Base-by-base conservation (phyloP, 768 basidiomycete genomes). In the Lentinus brumalis region DNA sequence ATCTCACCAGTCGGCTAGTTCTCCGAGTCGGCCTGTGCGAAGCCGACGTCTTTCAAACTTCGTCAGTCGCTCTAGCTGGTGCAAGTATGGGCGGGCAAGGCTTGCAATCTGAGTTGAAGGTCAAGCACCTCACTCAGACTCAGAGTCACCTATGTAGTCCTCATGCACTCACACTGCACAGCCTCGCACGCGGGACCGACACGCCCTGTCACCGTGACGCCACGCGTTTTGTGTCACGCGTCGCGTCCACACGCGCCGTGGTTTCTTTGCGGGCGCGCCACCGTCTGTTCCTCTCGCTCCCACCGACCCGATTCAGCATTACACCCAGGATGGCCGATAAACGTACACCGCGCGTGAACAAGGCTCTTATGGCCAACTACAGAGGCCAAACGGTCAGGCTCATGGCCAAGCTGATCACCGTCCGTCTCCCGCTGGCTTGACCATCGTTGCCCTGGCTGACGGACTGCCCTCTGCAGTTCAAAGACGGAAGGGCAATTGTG, bases 401-500 rank as follows among this genome's bases (percentile, higher is more conserved):
- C 10, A 63, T 62, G 21, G 59, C 53, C 16, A 62, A 67, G 50
- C 15, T 59, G 6, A 31, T 61, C 18, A 56, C 38, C 26, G 67
- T 65, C 29, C 35, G 63, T 40, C 0, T 5, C 31, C 15, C 44
- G 39, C 30, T 59, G 54, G 57, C 15, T 18, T 44, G 42, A 15
- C 10, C 11, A 41, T 16, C 40, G 40, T 10, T 16, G 11, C 10
- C 10, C 1, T 7, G 14, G 5, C 16, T 16, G 16, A 45, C n/a
- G 44, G 14, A n/a, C 44, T 18, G 44, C 4, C 8, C 1, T n/a
- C 14, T 29, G 7, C 40, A 63, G 61, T 18, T 60, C 26, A 69
- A 81, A 35, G 78, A 77, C n/a, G 79, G 79, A 12, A 70, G 71
- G 2, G 81, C 84, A 12, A 79, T 83, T 3, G 86, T 92, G 12